Base-by-base conservation (phyloP, 2,329 filamentous ascomycete species). In the Exophiala viscosa region DNA sequence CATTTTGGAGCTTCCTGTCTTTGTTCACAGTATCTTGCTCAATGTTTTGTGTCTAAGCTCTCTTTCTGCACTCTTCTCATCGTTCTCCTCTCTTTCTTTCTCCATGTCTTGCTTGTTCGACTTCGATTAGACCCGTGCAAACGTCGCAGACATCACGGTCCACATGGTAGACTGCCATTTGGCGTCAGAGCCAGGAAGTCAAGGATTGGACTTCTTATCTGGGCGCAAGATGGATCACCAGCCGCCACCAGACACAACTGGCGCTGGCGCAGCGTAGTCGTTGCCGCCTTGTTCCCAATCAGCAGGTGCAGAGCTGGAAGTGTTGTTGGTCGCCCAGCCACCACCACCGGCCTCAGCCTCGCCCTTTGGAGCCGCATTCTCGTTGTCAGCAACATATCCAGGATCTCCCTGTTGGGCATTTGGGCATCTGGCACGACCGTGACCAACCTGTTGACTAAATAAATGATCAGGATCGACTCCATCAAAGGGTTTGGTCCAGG, bases 241-340 rank as follows among this genome's bases (percentile, higher is more conserved):
- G 13, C 48, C 47, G 42, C 33, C 47, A 38, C 20, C 34, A 20
- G 40, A 34, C 15, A 33, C 50, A 50, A 45, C 45, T 44, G 41
- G 48, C n/a, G 51, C 50, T 52, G 54, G 38, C 31, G 50, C 43
- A 48, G 43, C 50, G 48, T 18, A 52, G 10, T 52, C 52, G 44
- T 35, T 46, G 44, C 41, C 55, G 20, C 55, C 61, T 45, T 55
- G 52, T 14, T 58, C 60, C 54, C 57, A 60, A 33, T 48, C 56
- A 45, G 53, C 57, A 42, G 55, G 52, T n/a, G 56, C 61, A 38
- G 62, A 65, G 45, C 61, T 64, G 36, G 55, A 60, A 40, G 41
- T 53, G 34, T 38, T 55, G 35, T 46, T 31, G 36, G 4, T 32
- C 13, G 54, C 50, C 57, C 53, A 50, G 23, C 49, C 54, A 47